Base-by-base conservation (phyloP, 768 basidiomycete species). In the Mrakia blollopis region DNA sequence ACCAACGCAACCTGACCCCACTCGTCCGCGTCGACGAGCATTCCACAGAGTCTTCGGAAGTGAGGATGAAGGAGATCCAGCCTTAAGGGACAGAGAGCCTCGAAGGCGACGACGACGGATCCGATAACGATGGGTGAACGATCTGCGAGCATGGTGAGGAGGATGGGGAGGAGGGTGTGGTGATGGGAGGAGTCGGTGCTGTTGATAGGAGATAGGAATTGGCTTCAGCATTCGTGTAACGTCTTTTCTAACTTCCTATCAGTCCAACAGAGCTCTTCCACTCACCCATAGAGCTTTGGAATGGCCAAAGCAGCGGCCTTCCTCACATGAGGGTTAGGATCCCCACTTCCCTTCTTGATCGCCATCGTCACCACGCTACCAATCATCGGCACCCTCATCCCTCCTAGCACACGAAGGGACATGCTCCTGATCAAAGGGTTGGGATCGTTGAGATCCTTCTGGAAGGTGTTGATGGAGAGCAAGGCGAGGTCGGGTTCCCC, bases 381-480 rank as follows among this genome's bases (percentile, higher is more conserved):
- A 74, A 99, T 92, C 87, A 93, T 91, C 11, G 91, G 90, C 1
- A 98, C 91, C 78, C 89, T 89, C 82, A 99, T 96, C 10, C 93
- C 92, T 75, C 92, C 92, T 61, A 99, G 87, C 2, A 98, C 95
- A 35, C 94, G 88, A 76, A 99, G 85, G 4, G 96, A 94, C 92
- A 98, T 96, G 18, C 94, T 94, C 30, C 97, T 90, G 77, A 98
- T 98, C 80, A 97, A 88, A 0, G 95, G 96, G 78, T 91, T 97
- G 44, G 90, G 86, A 81, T 98, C 97, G 6, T 91, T 89, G 41
- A 99, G 86, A 84, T 99, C 97, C 84, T 93, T 93, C 83, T 99
- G 97, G 82, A 98, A 98, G 1, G 96, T 96, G 85, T 99, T 99
- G 86, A 99, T 96, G 3, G 94, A 95, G 41, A 99, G 87, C 69